Percentiles rank a stretch among this genome's conserved stretches.
phyloP scores from a whole-genome alignment of 164 flowering plant species.

The Cinnamomum micranthum region DNA sequence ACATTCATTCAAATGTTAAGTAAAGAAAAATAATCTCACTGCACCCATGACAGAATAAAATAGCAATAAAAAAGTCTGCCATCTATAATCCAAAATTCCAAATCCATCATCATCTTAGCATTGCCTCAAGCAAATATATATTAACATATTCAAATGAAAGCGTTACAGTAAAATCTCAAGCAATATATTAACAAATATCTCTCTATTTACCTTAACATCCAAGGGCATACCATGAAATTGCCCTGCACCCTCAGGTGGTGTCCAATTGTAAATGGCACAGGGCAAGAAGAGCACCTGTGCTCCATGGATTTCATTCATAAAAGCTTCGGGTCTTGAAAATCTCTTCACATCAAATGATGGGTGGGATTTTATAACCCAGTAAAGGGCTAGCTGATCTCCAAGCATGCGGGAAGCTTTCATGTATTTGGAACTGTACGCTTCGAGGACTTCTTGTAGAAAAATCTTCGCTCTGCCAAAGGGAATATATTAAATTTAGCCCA shows the following conservation, averaged over 20 bases:
- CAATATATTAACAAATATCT: constrained; percentile 2
- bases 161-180: neutral
- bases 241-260: constrained; percentile 98
- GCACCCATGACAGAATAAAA: neutral
- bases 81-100: neutral
- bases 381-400: constrained; percentile 92
- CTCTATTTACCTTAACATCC: constrained; percentile 72
- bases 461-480: constrained; percentile 56
- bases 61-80: neutral
- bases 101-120: neutral
- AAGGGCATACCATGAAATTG: constrained; percentile 99
- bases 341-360: constrained; percentile 58
- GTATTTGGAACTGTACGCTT: constrained; percentile 58
- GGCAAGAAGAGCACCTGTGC: constrained; percentile 65
- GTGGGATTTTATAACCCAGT: constrained; percentile 72
- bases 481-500: neutral
- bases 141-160: neutral
- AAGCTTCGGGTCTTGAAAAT: constrained; percentile 55
- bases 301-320: constrained; percentile 49
- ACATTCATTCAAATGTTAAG: neutral
- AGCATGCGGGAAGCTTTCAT: constrained; percentile 90
- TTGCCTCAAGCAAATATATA: neutral
- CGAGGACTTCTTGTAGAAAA: constrained; percentile 63
- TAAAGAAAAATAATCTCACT: neutral
- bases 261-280: constrained; percentile 70